Evolutionary conservation across 2,329 filamentous ascomycete species (phyloP), one percentile per base, ranked within the genome.

Genomic region (Gaeumannomyces tritici): DNA sequence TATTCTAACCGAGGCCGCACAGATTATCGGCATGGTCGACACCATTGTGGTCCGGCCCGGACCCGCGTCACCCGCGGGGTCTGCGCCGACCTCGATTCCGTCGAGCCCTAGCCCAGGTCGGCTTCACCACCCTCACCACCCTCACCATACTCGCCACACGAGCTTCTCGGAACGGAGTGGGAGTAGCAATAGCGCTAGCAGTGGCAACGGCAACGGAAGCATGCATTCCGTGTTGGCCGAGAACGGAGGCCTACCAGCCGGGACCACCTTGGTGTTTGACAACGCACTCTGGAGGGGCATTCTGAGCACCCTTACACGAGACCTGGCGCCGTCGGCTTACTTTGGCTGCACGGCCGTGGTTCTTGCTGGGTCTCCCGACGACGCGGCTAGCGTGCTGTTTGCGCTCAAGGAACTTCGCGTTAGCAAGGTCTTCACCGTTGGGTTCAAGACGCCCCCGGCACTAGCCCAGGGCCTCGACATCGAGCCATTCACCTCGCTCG

Each of bases 241-340:
- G 26, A 29, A 55, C 13, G 59, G 59, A 8, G 76, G 76, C 2
- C 68, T 83, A 3, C 73, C 80, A 2, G 75, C 80, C 13, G 81
- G 79, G 61, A 80, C 81, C 0, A 76, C 77, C 6, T 83, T 93
- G 55, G 77, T 93, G 21, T 89, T 91, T 58, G 90, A 95, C 69
- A 96, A 96, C 67, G 89, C 90, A 13, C 86, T 87, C 18, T 95
- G 91, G 90, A 91, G 91, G 72, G 91, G 90, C 1, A 93, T 96
- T 63, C 81, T 91, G 59, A 89, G 89, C 61, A 92, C 90, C 0
- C 78, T 96, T 63, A 95, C 88, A 4, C 83, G 89, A 27, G 90
- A 96, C 68, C 87, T 93, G 67, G 89, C 92, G 0, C 90, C 91
- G 0, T 92, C 89, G 5, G 90, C 91, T 1, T 96, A 93, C 72